Evolutionary conservation across 2,329 filamentous ascomycete genomes (phyloP).

Genomic region (Davidsoniella australis): DNA sequence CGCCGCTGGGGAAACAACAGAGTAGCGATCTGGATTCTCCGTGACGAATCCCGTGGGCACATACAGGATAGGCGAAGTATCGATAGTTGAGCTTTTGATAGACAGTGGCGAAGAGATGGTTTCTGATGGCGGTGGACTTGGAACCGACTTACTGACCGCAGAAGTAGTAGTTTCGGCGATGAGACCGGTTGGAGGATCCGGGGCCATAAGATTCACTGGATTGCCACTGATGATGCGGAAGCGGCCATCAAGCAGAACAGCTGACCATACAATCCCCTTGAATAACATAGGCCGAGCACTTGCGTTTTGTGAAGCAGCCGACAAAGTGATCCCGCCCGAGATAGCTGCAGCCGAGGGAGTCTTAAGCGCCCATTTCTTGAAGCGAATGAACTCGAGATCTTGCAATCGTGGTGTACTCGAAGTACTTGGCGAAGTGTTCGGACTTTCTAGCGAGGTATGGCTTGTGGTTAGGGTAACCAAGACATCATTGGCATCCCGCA

Average conservation of each 20-base stretch:
- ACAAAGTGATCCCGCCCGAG: too few relatives aligned
- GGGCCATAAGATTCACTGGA: constrained; percentile 11
- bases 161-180: too few relatives aligned
- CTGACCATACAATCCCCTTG: constrained; percentile 52
- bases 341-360: neutral
- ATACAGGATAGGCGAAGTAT: too few relatives aligned
- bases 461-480: constrained; percentile 25
- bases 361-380: neutral
- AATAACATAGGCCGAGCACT: constrained; percentile 38
- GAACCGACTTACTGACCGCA: neutral
- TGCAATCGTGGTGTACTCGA: too few relatives aligned
- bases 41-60: too few relatives aligned
- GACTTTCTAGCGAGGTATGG: neutral
- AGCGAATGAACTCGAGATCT: neutral
- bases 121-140: neutral
- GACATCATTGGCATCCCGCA: constrained; percentile 37
- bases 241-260: constrained; percentile 49
- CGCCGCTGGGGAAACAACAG: too few relatives aligned
- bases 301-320: neutral
- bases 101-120: neutral
- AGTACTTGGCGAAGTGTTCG: too few relatives aligned
- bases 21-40: too few relatives aligned
- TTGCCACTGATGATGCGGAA: constrained; percentile 51
- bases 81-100: too few relatives aligned
- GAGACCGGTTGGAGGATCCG: constrained; percentile 14